Evolutionary conservation across 2,329 filamentous ascomycete species (phyloP), one percentile per base, ranked within the genome.

Genomic region (Pseudopithomyces chartarum): DNA sequence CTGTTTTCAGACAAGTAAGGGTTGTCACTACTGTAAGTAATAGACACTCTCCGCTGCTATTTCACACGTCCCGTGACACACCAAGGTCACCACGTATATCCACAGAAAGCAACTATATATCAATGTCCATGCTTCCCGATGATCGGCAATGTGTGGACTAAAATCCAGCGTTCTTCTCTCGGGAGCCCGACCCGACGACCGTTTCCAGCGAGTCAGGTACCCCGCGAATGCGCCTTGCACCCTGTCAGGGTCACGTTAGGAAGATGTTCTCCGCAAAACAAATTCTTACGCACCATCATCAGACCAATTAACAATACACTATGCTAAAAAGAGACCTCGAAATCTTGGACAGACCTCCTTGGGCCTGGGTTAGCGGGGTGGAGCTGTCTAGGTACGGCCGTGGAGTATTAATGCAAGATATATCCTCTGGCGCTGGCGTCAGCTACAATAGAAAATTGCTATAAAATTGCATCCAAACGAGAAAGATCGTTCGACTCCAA

Each of bases 221-320:
- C 55, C 50, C 64, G 66, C 64, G 65, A 60, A 65, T 64, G 23
- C 47, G 13, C 33, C 12, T n/a, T 23, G 5, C 22, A 23, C 47
- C 11, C 10, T 33, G 57, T 64, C 65, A 66, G 55, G 42, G 29
- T 43, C 20, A 19, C 11, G 36, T 50, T 61, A 58, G 68, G 67
- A 70, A 64, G 69, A 67, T 62, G 60, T 67, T 61, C 61, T 71
- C 68, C 68, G 67, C 59, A 56, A 34, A 11, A 48, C 32, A 34
- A 40, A 26, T 40, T 48, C 17, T 32, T 23, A 40, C 15, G 52
- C 49, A 23, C 23, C 2, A 46, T 13, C 47, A 39, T 52, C 47
- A 19, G 17, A 17, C n/a, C 20, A 13, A 17, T 20, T 23, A 13
- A 6, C 23, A 13, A 17, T 40, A n/a, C 34, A 22, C 47, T 33